Conservation (phyloP, 768 basidiomycete genomes). For the Pulveroboletus sp. region DNA sequence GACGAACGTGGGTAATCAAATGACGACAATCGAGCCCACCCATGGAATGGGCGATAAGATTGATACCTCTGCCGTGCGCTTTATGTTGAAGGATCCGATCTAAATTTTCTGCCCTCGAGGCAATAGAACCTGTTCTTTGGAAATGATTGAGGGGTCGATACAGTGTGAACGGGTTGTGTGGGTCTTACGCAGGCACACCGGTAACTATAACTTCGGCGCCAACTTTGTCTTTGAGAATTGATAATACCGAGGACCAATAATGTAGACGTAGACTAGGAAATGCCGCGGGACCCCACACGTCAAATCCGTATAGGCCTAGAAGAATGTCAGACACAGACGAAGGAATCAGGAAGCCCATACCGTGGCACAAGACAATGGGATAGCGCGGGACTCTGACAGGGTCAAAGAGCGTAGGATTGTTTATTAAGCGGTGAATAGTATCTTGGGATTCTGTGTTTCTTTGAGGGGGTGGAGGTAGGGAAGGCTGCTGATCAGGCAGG, state of each 20-base stretch:
- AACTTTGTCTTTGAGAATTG: slow-evolving; percentile 72
- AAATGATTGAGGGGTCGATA: not conserved
- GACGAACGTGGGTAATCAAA: slow-evolving; percentile 82
- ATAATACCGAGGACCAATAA: slow-evolving; percentile 91
- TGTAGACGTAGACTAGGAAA: slow-evolving; percentile 85
- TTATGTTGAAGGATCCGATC: slow-evolving; percentile 66
- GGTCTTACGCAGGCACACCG: slow-evolving; percentile 81
- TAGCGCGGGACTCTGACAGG: slow-evolving; percentile 79
- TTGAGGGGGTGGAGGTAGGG: slow-evolving; percentile 4
- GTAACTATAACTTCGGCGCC: slow-evolving; percentile 97
- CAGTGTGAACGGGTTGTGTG: not conserved
- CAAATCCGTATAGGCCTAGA: slow-evolving; percentile 91
- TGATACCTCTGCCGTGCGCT: slow-evolving; percentile 76
- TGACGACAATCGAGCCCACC: slow-evolving; percentile 95
- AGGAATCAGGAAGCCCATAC: slow-evolving; percentile 36
- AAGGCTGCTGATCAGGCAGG: slow-evolving; percentile 9
- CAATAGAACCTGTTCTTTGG: slow-evolving; percentile 82
- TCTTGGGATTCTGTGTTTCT: slow-evolving; percentile 34
- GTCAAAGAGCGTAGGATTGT: slow-evolving; percentile 74
- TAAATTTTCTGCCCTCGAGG: slow-evolving; percentile 73
- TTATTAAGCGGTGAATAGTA: slow-evolving; percentile 66
- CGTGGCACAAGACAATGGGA: slow-evolving; percentile 95
- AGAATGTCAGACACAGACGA: not conserved
- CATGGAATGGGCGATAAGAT: slow-evolving; percentile 97
- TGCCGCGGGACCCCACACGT: slow-evolving; percentile 77